phyloP scores from a whole-genome alignment of 2,329 filamentous ascomycete genomes.

The Samsoniella hepiali region DNA sequence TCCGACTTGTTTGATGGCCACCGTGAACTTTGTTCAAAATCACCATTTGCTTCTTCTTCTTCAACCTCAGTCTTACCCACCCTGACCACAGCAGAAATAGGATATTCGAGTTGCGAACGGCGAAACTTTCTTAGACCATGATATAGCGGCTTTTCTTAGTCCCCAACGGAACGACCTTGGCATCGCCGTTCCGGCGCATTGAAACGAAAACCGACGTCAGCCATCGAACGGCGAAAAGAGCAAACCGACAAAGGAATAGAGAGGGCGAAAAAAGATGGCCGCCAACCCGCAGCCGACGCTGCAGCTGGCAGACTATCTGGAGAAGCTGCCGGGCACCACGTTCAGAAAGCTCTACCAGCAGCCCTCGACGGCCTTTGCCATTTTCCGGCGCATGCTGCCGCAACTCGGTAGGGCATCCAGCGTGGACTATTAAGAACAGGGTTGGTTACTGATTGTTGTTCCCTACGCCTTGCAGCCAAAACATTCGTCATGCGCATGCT shows the following conservation, averaged over 20 bases:
- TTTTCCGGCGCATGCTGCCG: slow-evolving; percentile 95
- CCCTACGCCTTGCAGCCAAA: slow-evolving; percentile 60
- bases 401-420: slow-evolving; percentile 63
- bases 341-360: slow-evolving; percentile 93
- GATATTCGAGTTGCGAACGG: not conserved
- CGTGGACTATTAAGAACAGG: not conserved
- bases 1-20: slow-evolving; percentile 7
- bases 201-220: not conserved
- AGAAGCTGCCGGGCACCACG: slow-evolving; percentile 83
- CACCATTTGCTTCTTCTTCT: not conserved
- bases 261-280: slow-evolving; percentile 39
- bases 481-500: slow-evolving; percentile 93
- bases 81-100: not conserved
- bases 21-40: slow-evolving; percentile 6
- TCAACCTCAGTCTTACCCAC: not conserved
- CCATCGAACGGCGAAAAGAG: not conserved
- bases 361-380: slow-evolving; percentile 89
- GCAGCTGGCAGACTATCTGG: slow-evolving; percentile 82
- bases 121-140: slow-evolving; percentile 18
- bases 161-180: slow-evolving; percentile 8
- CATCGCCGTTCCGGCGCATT: slow-evolving; percentile 15
- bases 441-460: not conserved
- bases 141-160: slow-evolving; percentile 12
- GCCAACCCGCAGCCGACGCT: slow-evolving; percentile 47
- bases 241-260: not conserved